phyloP scores from a whole-genome alignment of 345 rosid genomes.

The Mallotus nudiflorus region DNA sequence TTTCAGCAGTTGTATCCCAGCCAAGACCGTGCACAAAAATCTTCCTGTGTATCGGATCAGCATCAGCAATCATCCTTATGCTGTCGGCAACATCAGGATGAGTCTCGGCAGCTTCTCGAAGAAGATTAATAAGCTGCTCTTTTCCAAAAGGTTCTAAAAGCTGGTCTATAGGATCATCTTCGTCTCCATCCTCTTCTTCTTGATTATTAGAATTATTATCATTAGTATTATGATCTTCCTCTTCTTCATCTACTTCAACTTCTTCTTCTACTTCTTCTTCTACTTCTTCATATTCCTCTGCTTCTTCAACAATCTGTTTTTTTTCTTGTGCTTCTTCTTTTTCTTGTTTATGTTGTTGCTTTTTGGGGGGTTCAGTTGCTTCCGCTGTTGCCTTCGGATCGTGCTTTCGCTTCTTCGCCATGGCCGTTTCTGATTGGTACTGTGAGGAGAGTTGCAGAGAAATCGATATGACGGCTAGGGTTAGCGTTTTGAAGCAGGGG shows the following conservation, averaged over 20 bases:
- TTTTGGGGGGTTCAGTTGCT: constrained; percentile 8
- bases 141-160: constrained; percentile 50
- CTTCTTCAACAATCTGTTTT: neutral
- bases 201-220: too few species aligned
- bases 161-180: constrained; percentile 43
- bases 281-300: constrained; percentile 10
- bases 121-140: constrained; percentile 42
- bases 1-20: constrained; percentile 57
- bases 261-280: constrained; percentile 19
- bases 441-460: too few species aligned
- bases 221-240: too few species aligned
- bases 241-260: constrained; percentile 25
- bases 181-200: constrained; percentile 22
- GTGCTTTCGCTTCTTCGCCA: constrained; percentile 37
- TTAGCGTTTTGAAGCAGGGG: too few species aligned
- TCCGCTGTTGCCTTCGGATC: neutral
- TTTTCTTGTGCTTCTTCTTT: neutral
- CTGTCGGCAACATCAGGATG: constrained; percentile 40
- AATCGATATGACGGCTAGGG: too few species aligned
- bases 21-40: constrained; percentile 61
- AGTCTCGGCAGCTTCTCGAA: constrained; percentile 35
- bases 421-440: neutral
- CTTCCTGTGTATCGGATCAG: constrained; percentile 52
- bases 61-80: constrained; percentile 42
- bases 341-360: constrained; percentile 9